These are phyloP conservation scores for Leishmania lainsoni DNA, from an alignment of 208 protist species.

Conservation along the genomic window DNA sequence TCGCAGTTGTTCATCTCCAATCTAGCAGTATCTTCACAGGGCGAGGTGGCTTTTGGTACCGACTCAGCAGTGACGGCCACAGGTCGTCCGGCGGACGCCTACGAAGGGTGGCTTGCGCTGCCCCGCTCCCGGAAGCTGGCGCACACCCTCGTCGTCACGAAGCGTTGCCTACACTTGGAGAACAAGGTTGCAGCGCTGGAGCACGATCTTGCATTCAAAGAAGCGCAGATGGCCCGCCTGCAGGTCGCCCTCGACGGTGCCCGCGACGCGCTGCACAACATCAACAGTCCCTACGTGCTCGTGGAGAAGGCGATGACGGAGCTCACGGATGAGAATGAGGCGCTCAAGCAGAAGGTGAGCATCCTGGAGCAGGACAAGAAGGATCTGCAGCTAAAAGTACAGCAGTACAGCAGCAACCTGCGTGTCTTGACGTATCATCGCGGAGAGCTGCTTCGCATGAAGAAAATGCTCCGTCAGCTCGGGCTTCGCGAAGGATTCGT, in stretches of 20 bases:
- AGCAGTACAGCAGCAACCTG: conserved; percentile 60
- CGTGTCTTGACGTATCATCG: conserved; percentile 71
- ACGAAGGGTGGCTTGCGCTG: conserved; percentile 69
- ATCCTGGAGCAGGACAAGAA: conserved; percentile 61
- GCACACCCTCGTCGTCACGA: conserved; percentile 80
- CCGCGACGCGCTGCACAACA: conserved; percentile 82
- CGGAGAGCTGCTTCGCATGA: conserved; percentile 77
- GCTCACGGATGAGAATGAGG: conserved; percentile 60
- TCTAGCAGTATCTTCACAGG: conserved; percentile 47
- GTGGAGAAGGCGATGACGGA: conserved; percentile 76
- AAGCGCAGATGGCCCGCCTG: conserved; percentile 71
- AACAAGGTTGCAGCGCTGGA: conserved; percentile 67
- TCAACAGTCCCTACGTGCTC: conserved; percentile 83
- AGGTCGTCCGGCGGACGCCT: conserved; percentile 15
- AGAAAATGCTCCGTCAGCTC: conserved; percentile 64
- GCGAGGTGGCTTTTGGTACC: conserved; percentile 13
- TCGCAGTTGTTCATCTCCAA: conserved; percentile 88
- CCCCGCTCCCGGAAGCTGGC: conserved; percentile 78
- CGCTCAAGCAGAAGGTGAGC: conserved; percentile 45
- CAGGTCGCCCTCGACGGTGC: conserved; percentile 75
- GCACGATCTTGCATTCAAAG: conserved; percentile 70
- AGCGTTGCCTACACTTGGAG: conserved; percentile 87
- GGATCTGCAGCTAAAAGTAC: conserved; percentile 45
- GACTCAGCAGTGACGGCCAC: not conserved
- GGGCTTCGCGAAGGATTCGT: conserved; percentile 55